These are phyloP conservation scores for Rhodotorula kratochvilovae DNA, from an alignment of 768 basidiomycete genomes.

Conservation along the genomic window DNA sequence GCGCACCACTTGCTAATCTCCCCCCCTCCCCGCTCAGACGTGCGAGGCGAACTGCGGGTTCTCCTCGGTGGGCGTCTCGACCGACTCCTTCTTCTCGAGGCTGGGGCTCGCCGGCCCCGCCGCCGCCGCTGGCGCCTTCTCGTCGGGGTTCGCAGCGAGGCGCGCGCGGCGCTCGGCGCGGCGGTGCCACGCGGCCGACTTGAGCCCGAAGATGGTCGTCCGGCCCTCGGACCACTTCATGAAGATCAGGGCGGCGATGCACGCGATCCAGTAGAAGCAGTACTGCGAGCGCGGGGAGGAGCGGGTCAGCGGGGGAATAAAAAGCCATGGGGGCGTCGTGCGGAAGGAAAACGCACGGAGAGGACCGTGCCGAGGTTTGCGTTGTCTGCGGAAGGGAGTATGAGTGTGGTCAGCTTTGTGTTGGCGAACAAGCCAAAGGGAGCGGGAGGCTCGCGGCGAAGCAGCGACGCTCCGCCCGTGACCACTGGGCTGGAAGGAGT, in stretches of 20 bases:
- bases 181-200: slow-evolving; percentile 21
- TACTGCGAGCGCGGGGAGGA: slow-evolving; percentile 50
- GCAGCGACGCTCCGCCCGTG: no score
- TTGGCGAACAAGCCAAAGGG: no score
- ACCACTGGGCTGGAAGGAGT: no score
- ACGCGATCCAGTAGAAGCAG: slow-evolving; percentile 86
- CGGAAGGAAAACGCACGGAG: slow-evolving; percentile 42
- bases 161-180: slow-evolving; percentile 12
- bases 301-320: background rate
- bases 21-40: background rate
- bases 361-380: slow-evolving; percentile 66
- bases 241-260: slow-evolving; percentile 62
- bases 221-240: slow-evolving; percentile 52
- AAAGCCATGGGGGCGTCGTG: background rate
- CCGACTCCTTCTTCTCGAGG: slow-evolving; percentile 9
- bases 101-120: no score
- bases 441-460: no score
- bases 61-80: slow-evolving; percentile 26
- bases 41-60: slow-evolving; percentile 27
- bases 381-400: slow-evolving; percentile 26
- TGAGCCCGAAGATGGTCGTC: slow-evolving; percentile 25
- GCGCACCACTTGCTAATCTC: no score
- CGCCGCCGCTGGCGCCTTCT: background rate
- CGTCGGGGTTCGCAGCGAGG: background rate
- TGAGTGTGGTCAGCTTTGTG: no score